These are phyloP conservation scores for Arthrobotrys megalospora DNA, from an alignment of 2,329 filamentous ascomycete genomes.

Conservation along the genomic window DNA sequence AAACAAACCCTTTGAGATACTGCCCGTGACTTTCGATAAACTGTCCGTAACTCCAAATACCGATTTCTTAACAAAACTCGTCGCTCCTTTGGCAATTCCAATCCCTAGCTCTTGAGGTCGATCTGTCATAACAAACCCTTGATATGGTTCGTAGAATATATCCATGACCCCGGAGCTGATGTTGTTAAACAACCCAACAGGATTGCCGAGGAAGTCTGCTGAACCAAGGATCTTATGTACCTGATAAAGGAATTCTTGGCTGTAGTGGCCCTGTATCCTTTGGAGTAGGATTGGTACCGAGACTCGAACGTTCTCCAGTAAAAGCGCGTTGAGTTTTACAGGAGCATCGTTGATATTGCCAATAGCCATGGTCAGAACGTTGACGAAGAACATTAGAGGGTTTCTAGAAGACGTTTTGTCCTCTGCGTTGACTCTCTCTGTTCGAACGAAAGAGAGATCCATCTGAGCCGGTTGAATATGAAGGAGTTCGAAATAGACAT, in stretches of 20 bases:
- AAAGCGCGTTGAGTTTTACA: conserved; percentile 89
- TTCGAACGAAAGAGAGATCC: conserved; percentile 95
- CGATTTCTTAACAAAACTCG: conserved; percentile 97
- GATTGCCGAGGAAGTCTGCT: conserved; percentile 96
- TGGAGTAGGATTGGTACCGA: conserved; percentile 86
- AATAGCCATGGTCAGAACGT: conserved; percentile 98
- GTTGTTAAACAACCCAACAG: conserved; percentile 97
- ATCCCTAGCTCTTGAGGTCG: conserved; percentile 93
- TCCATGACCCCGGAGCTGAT: conserved; percentile 96
- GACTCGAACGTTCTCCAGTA: conserved; percentile 94
- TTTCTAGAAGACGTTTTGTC: conserved; percentile 92
- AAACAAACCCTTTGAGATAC: conserved; percentile 82
- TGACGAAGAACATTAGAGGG: conserved; percentile 98
- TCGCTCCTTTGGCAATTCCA: conserved; percentile 95
- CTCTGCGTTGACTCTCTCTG: conserved; percentile 94
- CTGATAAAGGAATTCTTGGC: conserved; percentile 94
- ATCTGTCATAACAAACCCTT: conserved; percentile 96
- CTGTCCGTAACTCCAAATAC: conserved; percentile 98
- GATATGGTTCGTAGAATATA: conserved; percentile 99
- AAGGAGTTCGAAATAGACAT: conserved; percentile 97
- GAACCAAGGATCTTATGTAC: conserved; percentile 98
- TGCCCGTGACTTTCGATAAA: conserved; percentile 97
- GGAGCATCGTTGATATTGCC: conserved; percentile 99
- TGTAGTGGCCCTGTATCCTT: conserved; percentile 94
- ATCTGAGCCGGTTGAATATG: conserved; percentile 99